Evolutionary conservation across 2,329 filamentous ascomycete species (phyloP).

Genomic region (Teratosphaeria pseudoeucalypti): DNA sequence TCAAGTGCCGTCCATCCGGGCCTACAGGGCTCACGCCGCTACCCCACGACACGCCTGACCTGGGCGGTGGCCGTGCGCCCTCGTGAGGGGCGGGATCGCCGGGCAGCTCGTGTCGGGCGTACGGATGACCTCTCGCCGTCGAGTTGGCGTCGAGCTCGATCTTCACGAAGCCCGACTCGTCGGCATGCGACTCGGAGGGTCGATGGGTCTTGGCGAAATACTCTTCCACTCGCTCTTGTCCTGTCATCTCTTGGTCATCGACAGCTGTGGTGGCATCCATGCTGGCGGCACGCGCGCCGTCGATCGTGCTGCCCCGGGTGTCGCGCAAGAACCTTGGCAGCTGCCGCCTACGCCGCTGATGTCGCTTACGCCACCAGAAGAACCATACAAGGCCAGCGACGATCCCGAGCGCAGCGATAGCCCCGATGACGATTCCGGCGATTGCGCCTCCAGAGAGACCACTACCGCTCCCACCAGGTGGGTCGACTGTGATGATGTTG

Average conservation of each 20-base stretch:
- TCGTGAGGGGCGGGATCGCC: neutral
- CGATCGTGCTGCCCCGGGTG: neutral
- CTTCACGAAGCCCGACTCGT: neutral
- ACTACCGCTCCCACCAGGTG: neutral
- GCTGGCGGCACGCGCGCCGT: neutral
- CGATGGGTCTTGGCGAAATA: neutral
- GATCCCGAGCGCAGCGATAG: neutral
- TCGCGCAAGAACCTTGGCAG: neutral
- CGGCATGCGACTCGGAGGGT: neutral
- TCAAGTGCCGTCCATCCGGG: neutral
- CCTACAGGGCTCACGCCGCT: neutral
- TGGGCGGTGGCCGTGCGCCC: neutral
- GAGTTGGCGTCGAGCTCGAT: neutral
- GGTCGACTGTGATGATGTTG: neutral
- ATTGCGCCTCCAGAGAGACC: neutral
- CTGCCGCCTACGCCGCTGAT: neutral
- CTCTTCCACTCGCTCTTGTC: neutral
- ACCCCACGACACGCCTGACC: neutral
- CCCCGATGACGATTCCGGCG: constrained; percentile 1
- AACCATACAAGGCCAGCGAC: neutral
- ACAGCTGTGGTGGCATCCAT: neutral
- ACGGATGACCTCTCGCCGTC: neutral
- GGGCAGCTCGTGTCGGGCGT: neutral
- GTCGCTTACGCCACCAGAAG: neutral
- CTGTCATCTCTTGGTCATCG: neutral